Conservation (phyloP, 768 basidiomycete species). For the Phylloporus sp. region DNA sequence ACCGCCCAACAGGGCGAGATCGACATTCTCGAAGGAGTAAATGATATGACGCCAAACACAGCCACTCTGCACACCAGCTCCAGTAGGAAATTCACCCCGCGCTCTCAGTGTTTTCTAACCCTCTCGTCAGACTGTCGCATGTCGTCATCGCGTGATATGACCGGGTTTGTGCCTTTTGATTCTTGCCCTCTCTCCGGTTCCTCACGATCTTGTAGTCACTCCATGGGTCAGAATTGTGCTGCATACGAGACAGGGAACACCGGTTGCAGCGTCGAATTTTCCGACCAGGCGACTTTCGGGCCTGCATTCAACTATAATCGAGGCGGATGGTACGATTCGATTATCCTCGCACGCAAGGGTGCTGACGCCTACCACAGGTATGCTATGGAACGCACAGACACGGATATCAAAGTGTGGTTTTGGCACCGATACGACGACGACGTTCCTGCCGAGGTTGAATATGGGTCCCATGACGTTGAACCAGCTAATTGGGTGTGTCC, state of each 20-base stretch:
- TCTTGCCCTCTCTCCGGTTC: not conserved
- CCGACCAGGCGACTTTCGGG: slow-evolving; percentile 15
- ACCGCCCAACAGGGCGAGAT: slow-evolving; percentile 34
- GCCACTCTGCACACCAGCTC: slow-evolving; percentile 28
- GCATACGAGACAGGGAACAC: slow-evolving; percentile 19
- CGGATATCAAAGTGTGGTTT: slow-evolving; percentile 40
- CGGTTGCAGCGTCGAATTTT: slow-evolving; percentile 21
- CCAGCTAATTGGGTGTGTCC: slow-evolving; percentile 30
- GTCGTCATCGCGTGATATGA: slow-evolving; percentile 16
- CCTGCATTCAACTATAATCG: slow-evolving; percentile 27
- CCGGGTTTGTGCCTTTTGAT: slow-evolving; percentile 12
- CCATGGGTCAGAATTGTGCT: slow-evolving; percentile 16
- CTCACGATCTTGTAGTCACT: slow-evolving; percentile 8
- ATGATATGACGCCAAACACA: slow-evolving; percentile 33
- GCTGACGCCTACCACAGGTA: slow-evolving; percentile 31
- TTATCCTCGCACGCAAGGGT: not conserved
- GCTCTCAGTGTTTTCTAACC: not conserved
- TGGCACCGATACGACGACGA: slow-evolving; percentile 33
- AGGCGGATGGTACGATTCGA: slow-evolving; percentile 35
- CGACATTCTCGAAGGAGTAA: slow-evolving; percentile 49
- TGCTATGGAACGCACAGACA: slow-evolving; percentile 34
- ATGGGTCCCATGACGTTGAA: slow-evolving; percentile 12
- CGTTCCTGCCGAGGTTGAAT: slow-evolving; percentile 24
- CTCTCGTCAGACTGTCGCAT: slow-evolving; percentile 18
- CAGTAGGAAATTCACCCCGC: slow-evolving; percentile 10